These are phyloP conservation scores for Epichloe typhina DNA, from an alignment of 2,329 filamentous ascomycete genomes.

Conservation along the genomic window DNA sequence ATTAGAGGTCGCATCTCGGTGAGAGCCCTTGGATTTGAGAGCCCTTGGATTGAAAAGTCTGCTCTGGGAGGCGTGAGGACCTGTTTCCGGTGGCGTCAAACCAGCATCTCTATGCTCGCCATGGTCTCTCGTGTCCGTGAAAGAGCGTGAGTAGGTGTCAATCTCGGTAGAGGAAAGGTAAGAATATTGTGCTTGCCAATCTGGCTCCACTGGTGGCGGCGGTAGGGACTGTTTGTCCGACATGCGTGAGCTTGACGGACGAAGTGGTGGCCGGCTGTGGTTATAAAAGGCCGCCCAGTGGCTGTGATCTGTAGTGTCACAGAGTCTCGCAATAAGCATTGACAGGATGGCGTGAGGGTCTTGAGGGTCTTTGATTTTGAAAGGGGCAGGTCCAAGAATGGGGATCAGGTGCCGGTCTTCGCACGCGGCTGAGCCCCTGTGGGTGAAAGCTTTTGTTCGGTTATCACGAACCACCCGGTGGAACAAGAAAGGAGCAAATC, in stretches of 20 bases:
- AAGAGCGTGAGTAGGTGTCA: slow-evolving; percentile 31
- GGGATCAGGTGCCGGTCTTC: background rate
- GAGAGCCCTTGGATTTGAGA: background rate
- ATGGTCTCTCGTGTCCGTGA: slow-evolving; percentile 19
- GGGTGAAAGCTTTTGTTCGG: background rate
- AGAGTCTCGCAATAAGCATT: slow-evolving; percentile 6
- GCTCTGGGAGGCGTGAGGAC: background rate
- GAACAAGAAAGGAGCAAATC: background rate
- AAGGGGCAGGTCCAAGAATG: background rate
- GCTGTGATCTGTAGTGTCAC: slow-evolving; percentile 31
- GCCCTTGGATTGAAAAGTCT: background rate
- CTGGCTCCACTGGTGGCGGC: slow-evolving; percentile 38
- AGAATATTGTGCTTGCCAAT: slow-evolving; percentile 44
- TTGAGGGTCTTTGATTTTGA: background rate
- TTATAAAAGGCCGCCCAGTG: slow-evolving; percentile 43
- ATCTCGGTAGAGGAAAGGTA: slow-evolving; percentile 33
- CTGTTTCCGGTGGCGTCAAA: background rate
- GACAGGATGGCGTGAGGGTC: background rate
- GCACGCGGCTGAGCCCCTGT: background rate
- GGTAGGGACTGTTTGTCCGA: slow-evolving; percentile 40
- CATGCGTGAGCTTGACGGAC: slow-evolving; percentile 39
- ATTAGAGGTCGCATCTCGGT: background rate
- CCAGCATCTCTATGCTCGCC: background rate
- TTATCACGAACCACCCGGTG: background rate
- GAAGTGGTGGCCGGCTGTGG: slow-evolving; percentile 33